Evolutionary conservation across 2,329 filamentous ascomycete genomes (phyloP).

Genomic region (Botrytis fragariae): DNA sequence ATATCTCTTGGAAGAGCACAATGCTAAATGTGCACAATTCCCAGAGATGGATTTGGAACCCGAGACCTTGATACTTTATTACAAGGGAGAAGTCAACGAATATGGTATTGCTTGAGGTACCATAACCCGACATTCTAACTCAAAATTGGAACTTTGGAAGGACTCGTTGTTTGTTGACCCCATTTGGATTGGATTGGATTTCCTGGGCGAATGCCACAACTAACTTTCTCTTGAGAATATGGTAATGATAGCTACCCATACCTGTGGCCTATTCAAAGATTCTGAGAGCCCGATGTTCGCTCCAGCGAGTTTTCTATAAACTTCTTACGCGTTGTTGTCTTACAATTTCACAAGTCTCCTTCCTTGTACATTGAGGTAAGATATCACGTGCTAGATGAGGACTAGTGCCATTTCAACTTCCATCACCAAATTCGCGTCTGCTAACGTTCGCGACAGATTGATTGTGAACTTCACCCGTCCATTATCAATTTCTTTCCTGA

Average conservation of each 20-base stretch:
- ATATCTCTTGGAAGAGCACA: constrained; percentile 3
- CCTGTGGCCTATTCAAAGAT: background rate
- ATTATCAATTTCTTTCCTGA: background rate
- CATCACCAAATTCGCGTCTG: constrained; percentile 6
- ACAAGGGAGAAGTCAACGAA: background rate
- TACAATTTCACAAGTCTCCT: background rate
- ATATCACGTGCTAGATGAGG: background rate
- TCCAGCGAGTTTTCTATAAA: background rate
- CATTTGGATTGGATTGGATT: background rate
- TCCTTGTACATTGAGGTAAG: background rate
- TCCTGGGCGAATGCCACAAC: background rate
- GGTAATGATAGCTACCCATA: background rate
- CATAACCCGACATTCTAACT: background rate
- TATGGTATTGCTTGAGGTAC: constrained; percentile 13
- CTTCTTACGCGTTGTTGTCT: background rate
- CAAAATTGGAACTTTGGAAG: background rate
- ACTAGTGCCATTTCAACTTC: constrained; percentile 5
- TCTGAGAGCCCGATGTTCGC: background rate
- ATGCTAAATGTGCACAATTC: background rate
- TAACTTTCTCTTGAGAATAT: background rate
- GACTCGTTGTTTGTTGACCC: background rate
- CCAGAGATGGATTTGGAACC: background rate
- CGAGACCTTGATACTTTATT: background rate
- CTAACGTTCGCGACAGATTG: constrained; percentile 9
- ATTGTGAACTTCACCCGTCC: background rate